Evolutionary conservation across 768 basidiomycete genomes (phyloP).

Genomic region (Kwoniella newhampshirensis): DNA sequence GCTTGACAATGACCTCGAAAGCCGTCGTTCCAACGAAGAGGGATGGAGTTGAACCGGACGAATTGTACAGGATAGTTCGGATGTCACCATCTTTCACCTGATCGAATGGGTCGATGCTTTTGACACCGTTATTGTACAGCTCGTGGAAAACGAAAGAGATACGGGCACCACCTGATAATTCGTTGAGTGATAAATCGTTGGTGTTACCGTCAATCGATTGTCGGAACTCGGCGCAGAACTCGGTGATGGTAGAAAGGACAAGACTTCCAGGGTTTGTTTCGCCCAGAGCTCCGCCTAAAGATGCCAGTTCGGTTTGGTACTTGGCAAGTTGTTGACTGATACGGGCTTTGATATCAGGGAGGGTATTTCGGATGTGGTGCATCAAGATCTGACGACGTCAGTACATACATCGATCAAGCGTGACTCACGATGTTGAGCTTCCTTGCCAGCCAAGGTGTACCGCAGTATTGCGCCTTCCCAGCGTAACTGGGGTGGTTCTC

Average conservation of each 20-base stretch:
- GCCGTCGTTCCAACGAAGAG: slow-evolving; percentile 95
- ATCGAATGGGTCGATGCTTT: slow-evolving; percentile 95
- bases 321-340: slow-evolving; percentile 89
- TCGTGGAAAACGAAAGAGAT: slow-evolving; percentile 99
- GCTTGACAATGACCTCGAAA: slow-evolving; percentile 98
- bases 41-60: slow-evolving; percentile 95
- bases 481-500: slow-evolving; percentile 92
- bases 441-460: slow-evolving; percentile 90
- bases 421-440: slow-evolving; percentile 86
- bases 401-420: neutral
- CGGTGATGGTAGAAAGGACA: slow-evolving; percentile 95
- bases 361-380: slow-evolving; percentile 95
- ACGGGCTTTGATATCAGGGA: slow-evolving; percentile 97
- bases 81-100: slow-evolving; percentile 99
- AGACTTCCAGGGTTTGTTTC: slow-evolving; percentile 85
- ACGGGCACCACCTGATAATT: slow-evolving; percentile 96
- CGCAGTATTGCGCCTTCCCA: slow-evolving; percentile 91
- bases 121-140: slow-evolving; percentile 93
- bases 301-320: slow-evolving; percentile 75
- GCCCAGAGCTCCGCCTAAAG: slow-evolving; percentile 82
- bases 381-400: slow-evolving; percentile 75
- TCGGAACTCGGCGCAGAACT: slow-evolving; percentile 95
- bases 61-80: slow-evolving; percentile 92
- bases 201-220: slow-evolving; percentile 96
- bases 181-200: slow-evolving; percentile 90